phyloP scores from a whole-genome alignment of 2,329 filamentous ascomycete genomes.

The Microascus cirrosus region DNA sequence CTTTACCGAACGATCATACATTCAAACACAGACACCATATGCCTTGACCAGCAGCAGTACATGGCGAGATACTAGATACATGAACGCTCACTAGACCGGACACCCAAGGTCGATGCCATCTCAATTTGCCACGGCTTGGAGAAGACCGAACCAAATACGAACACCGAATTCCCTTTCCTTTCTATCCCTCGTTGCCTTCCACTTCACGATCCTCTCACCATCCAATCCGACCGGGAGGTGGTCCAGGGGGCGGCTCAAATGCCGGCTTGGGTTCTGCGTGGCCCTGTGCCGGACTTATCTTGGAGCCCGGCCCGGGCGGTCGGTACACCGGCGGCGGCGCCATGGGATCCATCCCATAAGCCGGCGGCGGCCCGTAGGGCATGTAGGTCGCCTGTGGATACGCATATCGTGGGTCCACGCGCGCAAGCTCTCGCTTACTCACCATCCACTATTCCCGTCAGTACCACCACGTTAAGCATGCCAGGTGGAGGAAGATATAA shows the following conservation, averaged over 20 bases:
- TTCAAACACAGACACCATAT: too few species aligned
- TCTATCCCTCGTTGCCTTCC: not conserved
- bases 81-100: too few species aligned
- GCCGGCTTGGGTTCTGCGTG: slow-evolving; percentile 15
- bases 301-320: slow-evolving; percentile 28
- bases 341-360: slow-evolving; percentile 37
- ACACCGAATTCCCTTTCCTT: too few species aligned
- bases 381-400: slow-evolving; percentile 27
- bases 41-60: too few species aligned
- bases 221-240: not conserved
- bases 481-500: not conserved
- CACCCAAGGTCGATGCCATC: too few species aligned
- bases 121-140: too few species aligned
- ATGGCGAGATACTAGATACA: too few species aligned
- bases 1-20: too few species aligned
- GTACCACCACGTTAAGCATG: not conserved
- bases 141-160: too few species aligned
- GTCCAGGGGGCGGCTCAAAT: slow-evolving; percentile 7
- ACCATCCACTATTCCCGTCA: slow-evolving; percentile 35
- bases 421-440: slow-evolving; percentile 30
- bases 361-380: slow-evolving; percentile 20
- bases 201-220: not conserved
- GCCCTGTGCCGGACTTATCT: slow-evolving; percentile 39
- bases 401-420: slow-evolving; percentile 37
- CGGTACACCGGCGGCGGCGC: slow-evolving; percentile 48